Evolutionary conservation across 345 rosid species (phyloP).

Genomic region (Eucalyptus urophylla): DNA sequence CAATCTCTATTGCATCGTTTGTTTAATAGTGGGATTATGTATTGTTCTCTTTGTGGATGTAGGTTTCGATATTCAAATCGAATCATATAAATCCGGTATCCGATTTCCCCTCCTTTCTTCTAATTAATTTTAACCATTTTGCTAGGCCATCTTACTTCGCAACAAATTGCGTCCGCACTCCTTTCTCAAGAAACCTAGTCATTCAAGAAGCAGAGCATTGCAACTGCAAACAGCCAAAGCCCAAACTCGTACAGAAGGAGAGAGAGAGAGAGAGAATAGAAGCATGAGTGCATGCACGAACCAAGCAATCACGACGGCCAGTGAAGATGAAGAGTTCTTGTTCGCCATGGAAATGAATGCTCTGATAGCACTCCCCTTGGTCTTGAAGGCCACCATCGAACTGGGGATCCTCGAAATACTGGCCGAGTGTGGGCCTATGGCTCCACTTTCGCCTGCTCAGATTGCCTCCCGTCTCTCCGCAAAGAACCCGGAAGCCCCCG

Average conservation of each 20-base stretch:
- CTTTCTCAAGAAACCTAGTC: no score
- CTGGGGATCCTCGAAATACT: no score
- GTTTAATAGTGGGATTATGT: fast-evolving
- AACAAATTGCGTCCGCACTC: no score
- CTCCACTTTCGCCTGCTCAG: constrained; percentile 23
- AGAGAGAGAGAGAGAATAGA: background rate
- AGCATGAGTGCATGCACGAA: background rate
- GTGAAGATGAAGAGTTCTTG: constrained; percentile 4
- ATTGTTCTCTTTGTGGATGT: fast-evolving
- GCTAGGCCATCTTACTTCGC: no score
- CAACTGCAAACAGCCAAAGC: no score
- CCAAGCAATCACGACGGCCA: background rate
- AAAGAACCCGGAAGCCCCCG: constrained; percentile 19
- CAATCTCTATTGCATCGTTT: no score
- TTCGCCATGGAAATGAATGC: background rate
- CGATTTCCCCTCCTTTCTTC: fast-evolving
- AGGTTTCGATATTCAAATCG: fast-evolving
- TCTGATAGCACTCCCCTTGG: no score
- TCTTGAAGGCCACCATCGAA: no score
- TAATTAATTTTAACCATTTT: no score
- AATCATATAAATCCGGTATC: fast-evolving
- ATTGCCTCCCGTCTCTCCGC: constrained; percentile 21
- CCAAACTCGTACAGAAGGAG: no score
- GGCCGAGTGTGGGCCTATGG: no score
- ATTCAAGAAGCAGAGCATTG: no score